These are phyloP conservation scores for Mucor velutinosus DNA, from an alignment of 371 early-diverging fungal genomes.

Conservation along the genomic window DNA sequence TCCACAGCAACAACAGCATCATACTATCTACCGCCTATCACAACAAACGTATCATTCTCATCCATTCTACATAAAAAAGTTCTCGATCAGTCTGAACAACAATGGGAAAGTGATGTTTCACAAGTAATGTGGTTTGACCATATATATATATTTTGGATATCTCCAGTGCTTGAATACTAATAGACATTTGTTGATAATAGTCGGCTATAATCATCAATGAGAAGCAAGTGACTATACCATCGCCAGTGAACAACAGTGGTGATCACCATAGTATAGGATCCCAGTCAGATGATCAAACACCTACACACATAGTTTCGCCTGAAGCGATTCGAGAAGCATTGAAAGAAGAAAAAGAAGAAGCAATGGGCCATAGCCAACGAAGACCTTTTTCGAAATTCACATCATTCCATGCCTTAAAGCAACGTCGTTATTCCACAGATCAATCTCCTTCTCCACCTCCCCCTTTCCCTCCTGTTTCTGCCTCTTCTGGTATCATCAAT, in stretches of 20 bases:
- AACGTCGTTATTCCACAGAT: conserved; percentile 9
- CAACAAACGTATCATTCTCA: conserved; percentile 1
- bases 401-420: conserved; percentile 26
- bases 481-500: not conserved
- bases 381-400: conserved; percentile 24
- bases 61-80: conserved; percentile 9
- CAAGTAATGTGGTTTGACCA: conserved; percentile 18
- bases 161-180: not conserved
- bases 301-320: conserved; percentile 45
- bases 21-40: conserved; percentile 13
- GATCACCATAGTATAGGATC: not conserved
- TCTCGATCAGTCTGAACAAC: conserved; percentile 6
- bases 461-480: not conserved
- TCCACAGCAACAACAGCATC: not conserved
- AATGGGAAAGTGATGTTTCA: conserved; percentile 18
- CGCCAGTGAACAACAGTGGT: not conserved
- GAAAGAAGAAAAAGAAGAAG: conserved; percentile 46
- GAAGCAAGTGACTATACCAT: not conserved
- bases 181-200: not conserved
- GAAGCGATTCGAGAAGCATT: conserved; percentile 50
- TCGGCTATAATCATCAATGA: conserved; percentile 12
- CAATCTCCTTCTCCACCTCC: not conserved
- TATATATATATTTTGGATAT: not conserved
- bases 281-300: conserved; percentile 9
- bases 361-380: conserved; percentile 22